Conservation (phyloP, 306 rosid species). For the Trichosanthes truncata region DNA sequence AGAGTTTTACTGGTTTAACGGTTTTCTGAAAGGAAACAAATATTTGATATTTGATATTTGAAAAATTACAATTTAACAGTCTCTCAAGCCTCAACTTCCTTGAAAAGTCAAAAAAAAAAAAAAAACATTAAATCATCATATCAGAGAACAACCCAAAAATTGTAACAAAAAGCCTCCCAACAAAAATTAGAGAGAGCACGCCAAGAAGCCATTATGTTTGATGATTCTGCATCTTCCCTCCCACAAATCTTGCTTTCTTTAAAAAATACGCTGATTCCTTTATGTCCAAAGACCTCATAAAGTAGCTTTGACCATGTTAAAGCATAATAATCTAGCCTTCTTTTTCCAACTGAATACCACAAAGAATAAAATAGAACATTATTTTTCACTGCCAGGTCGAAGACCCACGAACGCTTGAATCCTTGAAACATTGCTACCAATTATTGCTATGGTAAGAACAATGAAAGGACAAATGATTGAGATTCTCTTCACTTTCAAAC, state of each 20-base stretch:
- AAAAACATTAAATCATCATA: background rate
- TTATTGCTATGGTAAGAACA: background rate
- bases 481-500: background rate
- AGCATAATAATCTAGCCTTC: background rate
- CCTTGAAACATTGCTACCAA: too few relatives aligned
- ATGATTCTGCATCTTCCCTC: background rate
- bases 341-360: background rate
- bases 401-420: background rate
- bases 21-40: background rate
- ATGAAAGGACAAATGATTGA: background rate
- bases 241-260: background rate
- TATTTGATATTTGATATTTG: background rate
- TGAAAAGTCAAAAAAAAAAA: too few relatives aligned
- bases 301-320: background rate
- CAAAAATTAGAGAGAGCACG: background rate
- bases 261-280: background rate
- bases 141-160: background rate
- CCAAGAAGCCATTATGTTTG: background rate
- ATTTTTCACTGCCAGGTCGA: background rate
- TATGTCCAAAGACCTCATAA: background rate
- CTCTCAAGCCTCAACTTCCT: background rate
- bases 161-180: background rate
- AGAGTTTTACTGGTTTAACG: background rate
- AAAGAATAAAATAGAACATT: background rate
- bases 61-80: background rate